Conservation (phyloP, 805 yeast species). For the Candida coleopterorum region DNA sequence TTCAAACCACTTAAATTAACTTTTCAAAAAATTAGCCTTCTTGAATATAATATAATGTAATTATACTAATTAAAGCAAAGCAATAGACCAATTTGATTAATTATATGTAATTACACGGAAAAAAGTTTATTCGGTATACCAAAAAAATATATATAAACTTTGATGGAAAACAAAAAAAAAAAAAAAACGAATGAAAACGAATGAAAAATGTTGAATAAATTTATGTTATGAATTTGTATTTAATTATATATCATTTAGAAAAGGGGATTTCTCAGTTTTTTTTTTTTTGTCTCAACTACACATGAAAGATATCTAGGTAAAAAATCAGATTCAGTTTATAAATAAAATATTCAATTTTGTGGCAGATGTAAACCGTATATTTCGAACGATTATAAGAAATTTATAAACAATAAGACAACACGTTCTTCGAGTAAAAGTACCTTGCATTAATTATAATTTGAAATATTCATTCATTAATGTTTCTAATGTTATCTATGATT, state of each 20-base stretch:
- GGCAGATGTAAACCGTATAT: constrained; percentile 5
- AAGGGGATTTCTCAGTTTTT: not conserved
- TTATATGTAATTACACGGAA: not conserved
- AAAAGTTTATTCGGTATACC: not conserved
- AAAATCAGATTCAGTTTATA: not conserved
- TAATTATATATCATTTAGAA: not conserved
- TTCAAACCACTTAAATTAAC: constrained; percentile 4
- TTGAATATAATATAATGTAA: not conserved
- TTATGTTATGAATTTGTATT: not conserved
- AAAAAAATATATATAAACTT: not conserved
- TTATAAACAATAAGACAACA: constrained; percentile 5
- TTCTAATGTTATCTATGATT: too few relatives aligned
- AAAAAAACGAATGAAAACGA: not conserved
- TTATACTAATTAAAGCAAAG: not conserved
- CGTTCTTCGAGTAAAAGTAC: not conserved
- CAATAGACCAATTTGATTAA: not conserved
- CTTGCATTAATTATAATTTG: not conserved
- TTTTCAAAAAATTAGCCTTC: not conserved
- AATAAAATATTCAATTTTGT: not conserved
- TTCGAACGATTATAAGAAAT: not conserved
- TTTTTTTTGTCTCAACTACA: too few relatives aligned
- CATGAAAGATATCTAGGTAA: not conserved
- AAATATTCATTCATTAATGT: not conserved
- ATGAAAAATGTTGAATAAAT: not conserved
- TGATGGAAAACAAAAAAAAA: too few relatives aligned